Conservation (phyloP, 2,329 filamentous ascomycete species). For the Epichloe festucae region DNA sequence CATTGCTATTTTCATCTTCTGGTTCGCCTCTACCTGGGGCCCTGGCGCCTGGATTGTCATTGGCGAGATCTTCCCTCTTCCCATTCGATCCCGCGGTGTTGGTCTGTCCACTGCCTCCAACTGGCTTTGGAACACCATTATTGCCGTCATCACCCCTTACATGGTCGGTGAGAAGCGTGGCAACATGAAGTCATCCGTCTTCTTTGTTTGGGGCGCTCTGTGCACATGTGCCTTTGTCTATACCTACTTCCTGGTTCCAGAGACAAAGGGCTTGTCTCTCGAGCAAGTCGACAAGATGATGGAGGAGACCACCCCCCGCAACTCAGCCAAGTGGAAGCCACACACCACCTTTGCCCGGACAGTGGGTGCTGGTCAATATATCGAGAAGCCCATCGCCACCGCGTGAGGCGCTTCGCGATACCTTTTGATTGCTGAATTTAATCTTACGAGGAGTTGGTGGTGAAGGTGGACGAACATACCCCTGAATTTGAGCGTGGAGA, state of each 20-base stretch:
- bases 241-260: slow-evolving; percentile 60
- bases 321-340: slow-evolving; percentile 64
- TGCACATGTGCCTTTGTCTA: slow-evolving; percentile 49
- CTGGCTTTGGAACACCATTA: slow-evolving; percentile 80
- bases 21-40: slow-evolving; percentile 83
- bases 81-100: slow-evolving; percentile 78
- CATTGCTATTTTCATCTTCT: slow-evolving; percentile 88
- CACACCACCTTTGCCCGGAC: slow-evolving; percentile 52
- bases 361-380: slow-evolving; percentile 16
- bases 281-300: slow-evolving; percentile 81
- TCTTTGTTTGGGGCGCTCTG: slow-evolving; percentile 63
- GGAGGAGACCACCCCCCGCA: slow-evolving; percentile 70
- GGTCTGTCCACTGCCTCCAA: slow-evolving; percentile 78
- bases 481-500: not conserved
- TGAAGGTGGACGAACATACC: not conserved
- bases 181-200: slow-evolving; percentile 56
- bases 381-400: slow-evolving; percentile 17
- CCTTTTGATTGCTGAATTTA: not conserved
- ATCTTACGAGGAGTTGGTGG: not conserved
- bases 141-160: slow-evolving; percentile 59
- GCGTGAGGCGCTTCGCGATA: not conserved
- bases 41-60: slow-evolving; percentile 72
- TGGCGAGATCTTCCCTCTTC: slow-evolving; percentile 81
- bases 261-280: slow-evolving; percentile 64
- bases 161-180: slow-evolving; percentile 49